Evolutionary conservation across 345 rosid species (phyloP), one percentile per base, ranked within the genome.

Genomic region (Lumnitzera racemosa): DNA sequence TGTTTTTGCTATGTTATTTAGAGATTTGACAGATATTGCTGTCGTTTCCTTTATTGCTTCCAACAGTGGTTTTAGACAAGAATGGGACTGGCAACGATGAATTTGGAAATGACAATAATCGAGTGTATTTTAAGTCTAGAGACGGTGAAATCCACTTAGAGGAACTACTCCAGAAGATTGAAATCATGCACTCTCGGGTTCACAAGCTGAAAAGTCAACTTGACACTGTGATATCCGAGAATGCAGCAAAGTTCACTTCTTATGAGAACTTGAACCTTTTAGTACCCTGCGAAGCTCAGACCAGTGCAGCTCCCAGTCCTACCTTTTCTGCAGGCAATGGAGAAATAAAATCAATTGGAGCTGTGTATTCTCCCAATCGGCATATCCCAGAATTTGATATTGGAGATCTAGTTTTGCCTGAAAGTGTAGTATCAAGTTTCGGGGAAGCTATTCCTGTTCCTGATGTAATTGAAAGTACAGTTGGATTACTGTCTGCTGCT

Each of bases 401-500:
- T 14, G 86, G 76, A 16, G 90, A 86, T 54, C 72, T 88, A 41
- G 82, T 76, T 46, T 50, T 83, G 71, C 85, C 96, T 11, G 90
- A 83, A 57, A 77, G 81, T 67, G 80, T 76, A n/a, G 66, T 76
- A 29, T 84, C 88, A 12, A 83, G 83, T 73, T 84, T 75, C 59
- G 87, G 81, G 36, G 89, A 83, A 59, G 86, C 77, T 61, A 59
- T 86, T 71, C 87, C 86, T 57, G 87, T 86, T 14, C 97, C 99
- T 23, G 97, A 94, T 58, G 85, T 90, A 57, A 88, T 94, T 17
- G 99, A 95, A 76, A 90, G 97, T 71, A 95, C 91, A 16, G 91
- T 78, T 1, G 95, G 96, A 63, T 70, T 90, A 49, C 75, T 95
- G 70, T 82, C 96, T 11, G 84, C 81, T 59, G 86, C 91, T 13